These are phyloP conservation scores for Phytophthora gonapodyides DNA, from an alignment of 352 stramenopile genomes.

Conservation along the genomic window DNA sequence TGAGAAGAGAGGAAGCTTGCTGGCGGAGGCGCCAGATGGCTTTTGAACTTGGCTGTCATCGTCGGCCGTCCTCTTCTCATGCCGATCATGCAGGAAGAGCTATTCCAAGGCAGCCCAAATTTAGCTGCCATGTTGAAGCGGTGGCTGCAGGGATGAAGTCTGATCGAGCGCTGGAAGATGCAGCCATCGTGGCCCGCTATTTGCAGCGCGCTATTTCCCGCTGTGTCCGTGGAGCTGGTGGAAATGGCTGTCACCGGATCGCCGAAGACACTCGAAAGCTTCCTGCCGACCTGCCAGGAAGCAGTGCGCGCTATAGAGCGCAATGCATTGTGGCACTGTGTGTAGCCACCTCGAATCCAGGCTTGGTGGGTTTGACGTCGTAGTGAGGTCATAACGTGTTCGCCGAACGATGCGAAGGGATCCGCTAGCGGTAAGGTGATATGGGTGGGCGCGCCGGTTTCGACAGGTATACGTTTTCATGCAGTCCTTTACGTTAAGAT, in stretches of 20 bases:
- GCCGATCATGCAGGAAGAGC: slow-evolving; percentile 7
- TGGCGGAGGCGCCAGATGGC: slow-evolving; percentile 30
- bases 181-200: slow-evolving; percentile 10
- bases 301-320: slow-evolving; percentile 18
- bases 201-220: slow-evolving; percentile 26
- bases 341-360: slow-evolving; percentile 27
- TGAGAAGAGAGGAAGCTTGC: slow-evolving; percentile 16
- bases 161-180: slow-evolving; percentile 23
- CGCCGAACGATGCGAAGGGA: slow-evolving; percentile 29
- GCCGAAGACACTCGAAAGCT: slow-evolving; percentile 5
- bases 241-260: too few relatives aligned
- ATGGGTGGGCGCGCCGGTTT: background rate
- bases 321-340: slow-evolving; percentile 12
- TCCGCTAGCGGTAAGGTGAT: slow-evolving; percentile 20
- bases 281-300: background rate
- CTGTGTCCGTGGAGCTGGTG: slow-evolving; percentile 1
- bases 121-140: slow-evolving; percentile 29
- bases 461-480: slow-evolving; percentile 3
- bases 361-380: slow-evolving; percentile 4
- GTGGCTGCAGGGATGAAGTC: slow-evolving; percentile 11
- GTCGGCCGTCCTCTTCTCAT: background rate
- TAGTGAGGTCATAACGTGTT: slow-evolving; percentile 34
- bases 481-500: background rate
- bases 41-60: slow-evolving; percentile 31
- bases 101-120: slow-evolving; percentile 31